Base-by-base conservation (phyloP, 1,284 basidiomycete species). In the Boletus sp. region DNA sequence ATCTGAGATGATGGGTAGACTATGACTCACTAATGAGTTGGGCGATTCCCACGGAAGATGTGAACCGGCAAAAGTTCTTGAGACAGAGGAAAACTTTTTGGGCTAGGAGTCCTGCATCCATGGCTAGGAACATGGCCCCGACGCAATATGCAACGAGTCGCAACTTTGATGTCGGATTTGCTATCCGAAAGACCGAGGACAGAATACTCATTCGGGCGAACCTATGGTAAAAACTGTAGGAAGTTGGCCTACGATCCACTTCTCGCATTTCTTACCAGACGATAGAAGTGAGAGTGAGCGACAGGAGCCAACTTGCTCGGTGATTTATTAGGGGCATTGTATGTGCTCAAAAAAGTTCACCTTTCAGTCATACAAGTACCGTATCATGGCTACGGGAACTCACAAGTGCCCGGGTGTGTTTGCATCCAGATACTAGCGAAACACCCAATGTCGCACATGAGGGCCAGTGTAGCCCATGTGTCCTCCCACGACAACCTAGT, bases 161-260 rank as follows among this genome's bases (percentile, higher is more conserved):
- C 17, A 43, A 36, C 27, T 33, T 55, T 27, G 22, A 44, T 1
- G 39, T 12, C 1, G 57, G 62, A 26, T 47, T 57, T 34, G 49
- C 39, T 46, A 64, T 49, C 27, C 59, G 59, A 36, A 55, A 35
- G 9, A 65, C 35, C 4, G 60, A 65, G 22, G 44, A 59, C 10
- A 63, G 25, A 14, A 62, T 59, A 22, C 62, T 65, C 43, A 65
- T 60, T 8, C 60, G 52, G 7, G 61, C 48, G 19, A 55, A 57
- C 60, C 60, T 61, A 17, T 19, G 22, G 4, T 35, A 9, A 39
- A 51, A 17, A 14, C 4, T 35, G 29, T 35, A 20, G 14, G 14
- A 20, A 34, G 4, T 22, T 36, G 23, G 22, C 4, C 25, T 9
- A n/a, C 35, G 12, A 17, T 14, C 16, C 1, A 6, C 4, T n/a